These are phyloP conservation scores for Apophysomyces variabilis DNA, from an alignment of 371 early-diverging fungal genomes.

Conservation along the genomic window DNA sequence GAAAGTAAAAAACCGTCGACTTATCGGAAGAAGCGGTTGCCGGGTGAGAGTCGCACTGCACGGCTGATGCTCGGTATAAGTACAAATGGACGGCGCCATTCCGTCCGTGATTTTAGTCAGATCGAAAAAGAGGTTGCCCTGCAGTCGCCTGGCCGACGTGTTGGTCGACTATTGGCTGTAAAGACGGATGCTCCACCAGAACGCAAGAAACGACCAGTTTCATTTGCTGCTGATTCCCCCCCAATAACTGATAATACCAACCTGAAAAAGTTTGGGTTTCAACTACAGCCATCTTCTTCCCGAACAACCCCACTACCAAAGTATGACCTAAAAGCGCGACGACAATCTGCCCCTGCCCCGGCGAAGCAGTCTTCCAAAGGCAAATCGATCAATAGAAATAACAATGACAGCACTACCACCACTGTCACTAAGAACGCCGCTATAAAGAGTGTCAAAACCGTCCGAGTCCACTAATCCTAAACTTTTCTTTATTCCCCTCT, in stretches of 20 bases:
- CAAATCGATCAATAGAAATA: slow-evolving; percentile 1
- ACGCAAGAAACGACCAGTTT: slow-evolving; percentile 31
- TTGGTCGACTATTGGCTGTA: not conserved
- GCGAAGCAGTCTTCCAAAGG: slow-evolving; percentile 13
- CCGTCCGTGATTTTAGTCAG: slow-evolving; percentile 22
- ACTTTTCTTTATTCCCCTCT: not conserved
- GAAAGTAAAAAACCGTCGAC: slow-evolving; percentile 22
- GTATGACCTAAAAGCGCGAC: slow-evolving; percentile 21
- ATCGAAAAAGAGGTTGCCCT: slow-evolving; percentile 1
- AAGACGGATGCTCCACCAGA: not conserved
- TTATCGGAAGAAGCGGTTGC: slow-evolving; percentile 37
- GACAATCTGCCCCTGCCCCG: slow-evolving; percentile 32
- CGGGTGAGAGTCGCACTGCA: slow-evolving; percentile 44
- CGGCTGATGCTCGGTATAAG: slow-evolving; percentile 52
- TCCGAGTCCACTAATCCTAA: slow-evolving; percentile 36
- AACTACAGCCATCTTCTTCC: slow-evolving; percentile 19
- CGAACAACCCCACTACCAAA: slow-evolving; percentile 23
- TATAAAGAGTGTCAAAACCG: slow-evolving; percentile 31
- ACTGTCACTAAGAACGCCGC: slow-evolving; percentile 13
- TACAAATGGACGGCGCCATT: slow-evolving; percentile 34
- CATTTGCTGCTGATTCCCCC: slow-evolving; percentile 14
- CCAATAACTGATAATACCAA: slow-evolving; percentile 3
- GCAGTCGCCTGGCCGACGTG: slow-evolving; percentile 15
- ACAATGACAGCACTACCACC: slow-evolving; percentile 5
- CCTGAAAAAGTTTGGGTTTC: slow-evolving; percentile 6